Base-by-base conservation (phyloP, 108 stramenopile genomes). In the Pseudonitzschia pungens region DNA sequence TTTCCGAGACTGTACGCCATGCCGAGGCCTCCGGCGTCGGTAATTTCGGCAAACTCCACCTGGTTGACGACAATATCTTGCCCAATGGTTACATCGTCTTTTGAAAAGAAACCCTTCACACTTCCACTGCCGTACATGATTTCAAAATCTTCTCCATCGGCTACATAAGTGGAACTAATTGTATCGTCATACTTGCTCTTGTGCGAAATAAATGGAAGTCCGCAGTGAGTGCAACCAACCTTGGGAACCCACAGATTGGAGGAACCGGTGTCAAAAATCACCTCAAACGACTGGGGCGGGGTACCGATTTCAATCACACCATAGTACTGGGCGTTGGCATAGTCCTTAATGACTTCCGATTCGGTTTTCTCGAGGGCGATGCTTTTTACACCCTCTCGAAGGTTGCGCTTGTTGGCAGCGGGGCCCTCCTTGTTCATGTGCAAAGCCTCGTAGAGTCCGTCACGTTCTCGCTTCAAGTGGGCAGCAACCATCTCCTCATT, bases 201-300 rank as follows among this genome's bases (percentile, higher is more conserved):
- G 45, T 76, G 65, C 41, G 79, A 86, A 81, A 89, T 72, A 53
- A 84, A 77, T 27, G 83, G 81, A 54, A 78, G 63, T 36, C 84
- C 84, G 75, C 85, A 87, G 53, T 85, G 81, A 24, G 69, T 72
- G 82, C 98, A 98, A 15, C 86, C 79, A 33, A 77, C 83, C 41
- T 87, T 83, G n/a, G 99, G 96, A 0, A 99, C 94, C 99, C 99
- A 99, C 21, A 99, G 81, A 80, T 99, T 97, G 53, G 89, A 83
- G 21, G 92, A 95, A 40, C 99, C 99, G 2, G 98, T 98, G 76
- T 99, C 99, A 74, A 96, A 98, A 72, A 99, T 91, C 60, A 99
- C 97, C 55, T 84, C 44, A 58, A 98, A 94, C n/a, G 80, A 82
- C 71, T 97, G 96, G 18, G 89, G 79, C 53, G 96, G 96, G 28